Percentiles rank a stretch among this genome's conserved stretches.
phyloP scores from a whole-genome alignment of 1,284 basidiomycete genomes.

The Fomitopsis schrenkii region DNA sequence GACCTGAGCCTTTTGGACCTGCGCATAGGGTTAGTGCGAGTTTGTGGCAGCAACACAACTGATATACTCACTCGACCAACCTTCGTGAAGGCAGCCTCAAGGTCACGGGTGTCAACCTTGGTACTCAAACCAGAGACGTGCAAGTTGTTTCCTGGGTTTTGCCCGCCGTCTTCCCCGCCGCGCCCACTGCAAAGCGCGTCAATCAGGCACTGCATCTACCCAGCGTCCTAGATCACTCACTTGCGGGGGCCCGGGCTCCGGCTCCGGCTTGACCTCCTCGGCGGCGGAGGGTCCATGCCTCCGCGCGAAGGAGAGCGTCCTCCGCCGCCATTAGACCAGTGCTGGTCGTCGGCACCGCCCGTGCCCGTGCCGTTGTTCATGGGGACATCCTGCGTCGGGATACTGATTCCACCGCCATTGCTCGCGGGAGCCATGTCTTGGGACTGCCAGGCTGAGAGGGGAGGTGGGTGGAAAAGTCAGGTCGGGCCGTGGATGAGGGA shows the following conservation, averaged over 20 bases:
- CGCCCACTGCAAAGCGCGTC: conserved; percentile 3
- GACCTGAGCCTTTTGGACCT: conserved; percentile 88
- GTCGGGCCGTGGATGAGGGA: conserved; percentile 27
- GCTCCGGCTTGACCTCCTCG: conserved; percentile 66
- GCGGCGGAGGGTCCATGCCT: conserved; percentile 45
- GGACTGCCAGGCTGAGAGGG: conserved; percentile 66
- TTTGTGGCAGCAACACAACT: not conserved
- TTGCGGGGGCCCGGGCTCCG: conserved; percentile 56
- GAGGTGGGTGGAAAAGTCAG: conserved; percentile 25
- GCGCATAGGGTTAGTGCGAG: not conserved
- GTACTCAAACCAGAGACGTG: conserved; percentile 89
- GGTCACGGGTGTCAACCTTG: conserved; percentile 78
- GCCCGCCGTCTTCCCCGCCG: conserved; percentile 30
- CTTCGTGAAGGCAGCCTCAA: conserved; percentile 87
- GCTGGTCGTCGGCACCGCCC: conserved; percentile 35
- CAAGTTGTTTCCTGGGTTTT: conserved; percentile 94
- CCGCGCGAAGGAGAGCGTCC: conserved; percentile 43
- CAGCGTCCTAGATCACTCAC: conserved; percentile 31
- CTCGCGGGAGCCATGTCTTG: conserved; percentile 68
- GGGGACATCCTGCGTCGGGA: conserved; percentile 53
- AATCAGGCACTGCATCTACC: conserved; percentile 1
- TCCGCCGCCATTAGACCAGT: conserved; percentile 37
- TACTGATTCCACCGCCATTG: conserved; percentile 56
- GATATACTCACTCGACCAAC: conserved; percentile 74
- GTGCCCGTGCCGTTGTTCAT: conserved; percentile 33